These are phyloP conservation scores for Sporothrix schenckii DNA, from an alignment of 2,329 filamentous ascomycete genomes.

Conservation along the genomic window DNA sequence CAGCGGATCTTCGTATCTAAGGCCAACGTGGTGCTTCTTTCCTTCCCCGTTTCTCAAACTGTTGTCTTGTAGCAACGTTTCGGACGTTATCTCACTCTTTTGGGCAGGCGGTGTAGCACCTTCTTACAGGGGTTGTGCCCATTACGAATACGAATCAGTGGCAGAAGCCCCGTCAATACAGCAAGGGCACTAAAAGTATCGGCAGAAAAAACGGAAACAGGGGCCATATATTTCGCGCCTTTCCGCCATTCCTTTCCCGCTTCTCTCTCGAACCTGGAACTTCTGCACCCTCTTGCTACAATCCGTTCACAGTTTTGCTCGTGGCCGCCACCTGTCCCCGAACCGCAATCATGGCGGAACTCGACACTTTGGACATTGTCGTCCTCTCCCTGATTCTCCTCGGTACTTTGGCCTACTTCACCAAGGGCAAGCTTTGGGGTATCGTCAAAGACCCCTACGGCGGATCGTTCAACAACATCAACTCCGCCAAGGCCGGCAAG, in stretches of 20 bases:
- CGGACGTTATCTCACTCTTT: slow-evolving; percentile 12
- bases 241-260: slow-evolving; percentile 19
- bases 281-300: slow-evolving; percentile 13
- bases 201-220: slow-evolving; percentile 22
- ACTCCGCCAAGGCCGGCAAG: slow-evolving; percentile 74
- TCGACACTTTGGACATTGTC: slow-evolving; percentile 92
- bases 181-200: slow-evolving; percentile 2
- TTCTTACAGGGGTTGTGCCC: background rate
- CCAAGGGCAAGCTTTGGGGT: slow-evolving; percentile 93
- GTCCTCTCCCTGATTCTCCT: slow-evolving; percentile 84
- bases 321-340: background rate
- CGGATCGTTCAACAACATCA: slow-evolving; percentile 69
- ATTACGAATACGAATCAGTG: slow-evolving; percentile 9
- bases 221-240: slow-evolving; percentile 22
- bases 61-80: background rate
- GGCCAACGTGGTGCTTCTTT: slow-evolving; percentile 6
- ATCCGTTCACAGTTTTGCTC: background rate
- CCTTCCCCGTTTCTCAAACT: background rate
- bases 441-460: slow-evolving; percentile 88
- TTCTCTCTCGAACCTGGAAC: slow-evolving; percentile 7
- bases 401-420: slow-evolving; percentile 93
- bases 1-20: background rate
- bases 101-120: slow-evolving; percentile 29
- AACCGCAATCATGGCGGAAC: slow-evolving; percentile 75
- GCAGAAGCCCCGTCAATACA: background rate